Conservation (phyloP, 192 early-diverging fungal genomes). For the Mortierella alpina region DNA sequence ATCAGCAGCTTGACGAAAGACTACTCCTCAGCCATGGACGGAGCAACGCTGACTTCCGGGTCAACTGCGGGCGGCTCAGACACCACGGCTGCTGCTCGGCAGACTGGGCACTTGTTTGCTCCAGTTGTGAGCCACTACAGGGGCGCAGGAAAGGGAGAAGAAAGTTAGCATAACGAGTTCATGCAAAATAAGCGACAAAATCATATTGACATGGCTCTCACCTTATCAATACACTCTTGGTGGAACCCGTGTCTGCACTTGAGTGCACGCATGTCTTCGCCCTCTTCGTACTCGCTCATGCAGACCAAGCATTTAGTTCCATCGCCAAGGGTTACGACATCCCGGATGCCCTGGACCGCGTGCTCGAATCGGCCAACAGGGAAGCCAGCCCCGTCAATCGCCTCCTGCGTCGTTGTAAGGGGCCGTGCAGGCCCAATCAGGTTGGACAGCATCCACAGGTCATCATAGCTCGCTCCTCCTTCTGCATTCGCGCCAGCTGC, state of each 20-base stretch:
- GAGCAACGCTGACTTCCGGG: constrained; percentile 14
- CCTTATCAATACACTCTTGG: constrained; percentile 66
- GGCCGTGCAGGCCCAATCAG: constrained; percentile 57
- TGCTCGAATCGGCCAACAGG: constrained; percentile 42
- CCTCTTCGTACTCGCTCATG: constrained; percentile 60
- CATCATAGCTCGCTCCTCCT: constrained; percentile 50
- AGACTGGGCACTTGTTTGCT: constrained; percentile 66
- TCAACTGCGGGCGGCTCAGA: constrained; percentile 13
- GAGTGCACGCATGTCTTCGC: constrained; percentile 61
- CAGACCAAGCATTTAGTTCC: constrained; percentile 61
- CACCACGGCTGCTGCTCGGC: constrained; percentile 59
- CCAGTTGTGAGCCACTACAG: constrained; percentile 64
- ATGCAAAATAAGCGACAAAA: background rate
- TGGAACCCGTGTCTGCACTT: constrained; percentile 68
- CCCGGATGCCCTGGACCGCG: constrained; percentile 43
- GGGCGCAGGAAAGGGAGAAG: background rate
- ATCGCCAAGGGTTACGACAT: constrained; percentile 41
- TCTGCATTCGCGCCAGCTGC: constrained; percentile 26
- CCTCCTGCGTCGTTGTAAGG: constrained; percentile 57
- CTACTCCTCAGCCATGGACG: constrained; percentile 5
- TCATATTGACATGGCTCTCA: background rate
- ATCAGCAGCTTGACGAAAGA: background rate
- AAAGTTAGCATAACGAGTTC: background rate
- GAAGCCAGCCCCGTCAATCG: constrained; percentile 52
- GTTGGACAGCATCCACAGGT: constrained; percentile 50